Evolutionary conservation across 2,329 filamentous ascomycete genomes (phyloP), one percentile per base, ranked within the genome.

Genomic region (Beauveria australis): DNA sequence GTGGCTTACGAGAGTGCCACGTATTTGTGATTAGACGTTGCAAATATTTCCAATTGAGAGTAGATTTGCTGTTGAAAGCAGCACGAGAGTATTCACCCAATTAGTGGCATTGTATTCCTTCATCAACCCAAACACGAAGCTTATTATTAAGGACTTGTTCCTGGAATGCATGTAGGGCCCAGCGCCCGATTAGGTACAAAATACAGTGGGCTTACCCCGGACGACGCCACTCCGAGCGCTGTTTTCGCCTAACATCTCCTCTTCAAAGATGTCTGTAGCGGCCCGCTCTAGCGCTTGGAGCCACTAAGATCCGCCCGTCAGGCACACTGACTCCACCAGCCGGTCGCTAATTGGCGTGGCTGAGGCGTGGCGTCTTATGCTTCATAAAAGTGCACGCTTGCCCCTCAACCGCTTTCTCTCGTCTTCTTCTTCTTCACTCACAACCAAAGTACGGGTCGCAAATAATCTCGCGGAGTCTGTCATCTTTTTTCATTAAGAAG

Each of bases 371-470:
- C 40, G 41, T 19, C 12, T 28, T 53, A 49, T 46, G 57, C 40
- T 41, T 76, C 75, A 75, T 75, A 69, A 64, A 67, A 63, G 61
- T 64, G 65, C 62, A 52, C 63, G 63, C 59, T 73, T 73, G 64
- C 68, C 63, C 61, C 63, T 63, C 41, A 63, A 72, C 68, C 67
- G 66, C 64, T 67, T 70, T 69, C 71, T 64, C 68, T 67, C 69
- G 66, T 69, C 69, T 75, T 72, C 75, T 72, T 75, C 71, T 76
- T 74, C 73, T 73, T 76, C 76, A 75, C 75, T 77, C 79, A 81
- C 79, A 79, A 74, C 77, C 72, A 78, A 75, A 79, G 76, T 72
- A 74, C 73, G 80, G 81, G 81, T 79, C 80, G 81, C 82, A 84
- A 84, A 84, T 74, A 67, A 59, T 67, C 74, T 72, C 74, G 72